These are phyloP conservation scores for Sarocladiaceae sp. DNA, from an alignment of 2,329 filamentous ascomycete genomes.

Conservation along the genomic window DNA sequence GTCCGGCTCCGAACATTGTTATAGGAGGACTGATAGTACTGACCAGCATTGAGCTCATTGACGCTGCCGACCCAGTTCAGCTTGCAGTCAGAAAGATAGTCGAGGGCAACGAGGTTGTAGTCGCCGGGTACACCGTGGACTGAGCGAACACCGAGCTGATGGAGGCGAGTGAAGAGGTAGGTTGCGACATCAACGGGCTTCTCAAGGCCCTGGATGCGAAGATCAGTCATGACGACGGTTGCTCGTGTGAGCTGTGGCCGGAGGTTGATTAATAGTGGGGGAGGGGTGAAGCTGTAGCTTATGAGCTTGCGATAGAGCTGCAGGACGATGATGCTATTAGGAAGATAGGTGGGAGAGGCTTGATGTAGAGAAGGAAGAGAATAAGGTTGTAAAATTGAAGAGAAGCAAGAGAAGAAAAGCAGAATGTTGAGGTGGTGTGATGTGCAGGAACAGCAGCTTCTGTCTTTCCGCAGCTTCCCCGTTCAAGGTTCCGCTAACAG, in stretches of 20 bases:
- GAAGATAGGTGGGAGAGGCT: background rate
- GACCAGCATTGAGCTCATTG: constrained; percentile 68
- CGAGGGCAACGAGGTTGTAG: constrained; percentile 64
- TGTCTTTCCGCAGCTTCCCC: background rate
- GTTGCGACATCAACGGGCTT: constrained; percentile 56
- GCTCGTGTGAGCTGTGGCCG: no score
- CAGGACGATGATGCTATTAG: background rate
- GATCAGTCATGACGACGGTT: constrained; percentile 28
- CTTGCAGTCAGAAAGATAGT: constrained; percentile 54
- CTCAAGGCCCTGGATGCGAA: constrained; percentile 35
- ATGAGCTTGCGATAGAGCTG: background rate
- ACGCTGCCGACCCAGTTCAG: constrained; percentile 63
- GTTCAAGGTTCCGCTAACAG: background rate
- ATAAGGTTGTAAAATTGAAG: background rate
- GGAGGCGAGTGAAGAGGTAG: constrained; percentile 60
- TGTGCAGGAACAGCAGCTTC: background rate
- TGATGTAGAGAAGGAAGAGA: background rate
- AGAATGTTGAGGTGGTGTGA: background rate
- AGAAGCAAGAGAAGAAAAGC: background rate
- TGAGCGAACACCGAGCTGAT: constrained; percentile 57
- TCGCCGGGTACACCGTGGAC: constrained; percentile 67
- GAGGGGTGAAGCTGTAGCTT: constrained; percentile 7
- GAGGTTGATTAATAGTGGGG: background rate
- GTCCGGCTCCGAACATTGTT: background rate
- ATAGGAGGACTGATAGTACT: constrained; percentile 17